Conservation (phyloP, 805 yeast genomes). For the Teunomyces kruisii region DNA sequence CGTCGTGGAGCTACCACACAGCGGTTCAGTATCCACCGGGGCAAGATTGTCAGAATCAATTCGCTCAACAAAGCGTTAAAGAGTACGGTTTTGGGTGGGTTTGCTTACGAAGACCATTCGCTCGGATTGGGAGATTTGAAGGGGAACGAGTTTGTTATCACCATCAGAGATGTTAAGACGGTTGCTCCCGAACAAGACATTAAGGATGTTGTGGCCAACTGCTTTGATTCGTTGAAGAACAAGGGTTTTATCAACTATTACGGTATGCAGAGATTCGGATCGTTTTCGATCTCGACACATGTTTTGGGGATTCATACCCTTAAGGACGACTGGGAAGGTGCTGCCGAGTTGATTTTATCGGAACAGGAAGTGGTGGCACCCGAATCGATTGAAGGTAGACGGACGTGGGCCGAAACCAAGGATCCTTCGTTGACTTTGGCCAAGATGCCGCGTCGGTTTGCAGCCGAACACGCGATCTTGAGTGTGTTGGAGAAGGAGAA, state of each 20-base stretch:
- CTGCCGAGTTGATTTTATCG: conserved; percentile 73
- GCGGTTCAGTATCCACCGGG: conserved; percentile 63
- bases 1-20: conserved; percentile 95
- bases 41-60: conserved; percentile 71
- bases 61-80: conserved; percentile 72
- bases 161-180: conserved; percentile 69
- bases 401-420: conserved; percentile 71
- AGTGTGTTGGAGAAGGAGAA: conserved; percentile 54
- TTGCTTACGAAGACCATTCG: conserved; percentile 59
- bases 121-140: conserved; percentile 77
- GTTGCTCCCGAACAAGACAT: conserved; percentile 30
- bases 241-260: conserved; percentile 90
- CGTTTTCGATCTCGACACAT: conserved; percentile 91
- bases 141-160: conserved; percentile 88
- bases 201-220: conserved; percentile 47
- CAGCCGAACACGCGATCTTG: conserved; percentile 79
- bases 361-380: conserved; percentile 86
- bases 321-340: conserved; percentile 73
- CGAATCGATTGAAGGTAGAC: conserved; percentile 79
- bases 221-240: conserved; percentile 57
- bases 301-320: conserved; percentile 73
- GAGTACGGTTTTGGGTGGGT: conserved; percentile 81
- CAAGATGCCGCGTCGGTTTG: conserved; percentile 83
- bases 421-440: conserved; percentile 66
- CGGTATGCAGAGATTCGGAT: conserved; percentile 99